phyloP scores from a whole-genome alignment of 768 basidiomycete species.

The Galerina marginata region DNA sequence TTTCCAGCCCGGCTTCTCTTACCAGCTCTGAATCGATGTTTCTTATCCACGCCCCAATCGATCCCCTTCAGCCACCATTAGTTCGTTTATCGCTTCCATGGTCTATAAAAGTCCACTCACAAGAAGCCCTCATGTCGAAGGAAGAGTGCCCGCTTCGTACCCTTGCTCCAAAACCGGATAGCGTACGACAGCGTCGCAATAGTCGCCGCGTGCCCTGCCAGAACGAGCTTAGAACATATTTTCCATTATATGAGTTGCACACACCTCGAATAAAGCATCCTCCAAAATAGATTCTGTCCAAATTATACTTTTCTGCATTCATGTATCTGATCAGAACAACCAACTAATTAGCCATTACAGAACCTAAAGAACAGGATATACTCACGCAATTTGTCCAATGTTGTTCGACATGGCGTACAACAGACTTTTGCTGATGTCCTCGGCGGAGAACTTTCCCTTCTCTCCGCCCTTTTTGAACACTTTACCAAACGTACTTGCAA shows the following conservation, averaged over 20 bases:
- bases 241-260: slow-evolving; percentile 22
- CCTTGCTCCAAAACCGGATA: slow-evolving; percentile 99
- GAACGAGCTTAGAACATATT: slow-evolving; percentile 16
- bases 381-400: slow-evolving; percentile 99
- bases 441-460: slow-evolving; percentile 80
- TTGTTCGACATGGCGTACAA: slow-evolving; percentile 98
- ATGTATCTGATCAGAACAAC: slow-evolving; percentile 71
- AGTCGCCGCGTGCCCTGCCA: slow-evolving; percentile 90
- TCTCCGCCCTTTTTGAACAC: slow-evolving; percentile 91
- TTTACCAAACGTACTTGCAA: slow-evolving; percentile 98
- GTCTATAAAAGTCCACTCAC: slow-evolving; percentile 53
- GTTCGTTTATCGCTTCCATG: slow-evolving; percentile 15
- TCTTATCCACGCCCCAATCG: slow-evolving; percentile 98
- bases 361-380: slow-evolving; percentile 25
- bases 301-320: slow-evolving; percentile 98
- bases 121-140: slow-evolving; percentile 97
- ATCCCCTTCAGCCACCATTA: slow-evolving; percentile 58
- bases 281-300: slow-evolving; percentile 98
- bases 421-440: slow-evolving; percentile 94
- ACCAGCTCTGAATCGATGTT: slow-evolving; percentile 68
- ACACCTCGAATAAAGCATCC: slow-evolving; percentile 97
- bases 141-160: slow-evolving; percentile 95
- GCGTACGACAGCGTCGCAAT: slow-evolving; percentile 98
- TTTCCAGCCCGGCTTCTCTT: no score
- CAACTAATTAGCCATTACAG: slow-evolving; percentile 3